Conservation (phyloP, 2,329 filamentous ascomycete genomes). For the Stenocarpella maydis region DNA sequence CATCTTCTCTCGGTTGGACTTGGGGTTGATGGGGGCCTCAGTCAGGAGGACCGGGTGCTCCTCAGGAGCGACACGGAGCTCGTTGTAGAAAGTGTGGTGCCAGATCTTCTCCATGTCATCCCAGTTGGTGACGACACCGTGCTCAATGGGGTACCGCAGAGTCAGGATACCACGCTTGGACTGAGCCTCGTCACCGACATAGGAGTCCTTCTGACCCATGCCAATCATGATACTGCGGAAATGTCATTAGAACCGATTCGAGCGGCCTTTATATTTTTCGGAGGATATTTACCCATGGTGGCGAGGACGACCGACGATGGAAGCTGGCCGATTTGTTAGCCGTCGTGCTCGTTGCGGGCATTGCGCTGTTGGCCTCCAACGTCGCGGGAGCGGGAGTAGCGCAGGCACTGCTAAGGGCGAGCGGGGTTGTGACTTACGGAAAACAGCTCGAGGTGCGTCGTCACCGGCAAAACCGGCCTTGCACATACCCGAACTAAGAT, state of each 20-base stretch:
- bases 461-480: constrained; percentile 99
- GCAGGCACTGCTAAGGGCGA: constrained; percentile 39
- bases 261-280: constrained; percentile 44
- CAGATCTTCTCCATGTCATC: constrained; percentile 99
- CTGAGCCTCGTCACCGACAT: constrained; percentile 99
- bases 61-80: constrained; percentile 99
- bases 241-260: constrained; percentile 25
- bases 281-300: constrained; percentile 99
- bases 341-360: constrained; percentile 23
- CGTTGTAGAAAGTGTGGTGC: constrained; percentile 99
- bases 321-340: constrained; percentile 66
- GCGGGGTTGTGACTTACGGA: constrained; percentile 83
- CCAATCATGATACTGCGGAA: constrained; percentile 91
- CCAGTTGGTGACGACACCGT: constrained; percentile 99
- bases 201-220: constrained; percentile 99
- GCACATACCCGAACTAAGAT: constrained; percentile 97
- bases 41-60: constrained; percentile 99
- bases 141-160: constrained; percentile 99
- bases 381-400: constrained; percentile 7
- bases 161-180: constrained; percentile 99
- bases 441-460: constrained; percentile 99
- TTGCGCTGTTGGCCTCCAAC: constrained; percentile 4
- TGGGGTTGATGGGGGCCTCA: constrained; percentile 99
- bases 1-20: constrained; percentile 99
- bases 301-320: constrained; percentile 99